Base-by-base conservation (phyloP, 371 early-diverging fungal genomes). In the Apophysomyces ossiformis region DNA sequence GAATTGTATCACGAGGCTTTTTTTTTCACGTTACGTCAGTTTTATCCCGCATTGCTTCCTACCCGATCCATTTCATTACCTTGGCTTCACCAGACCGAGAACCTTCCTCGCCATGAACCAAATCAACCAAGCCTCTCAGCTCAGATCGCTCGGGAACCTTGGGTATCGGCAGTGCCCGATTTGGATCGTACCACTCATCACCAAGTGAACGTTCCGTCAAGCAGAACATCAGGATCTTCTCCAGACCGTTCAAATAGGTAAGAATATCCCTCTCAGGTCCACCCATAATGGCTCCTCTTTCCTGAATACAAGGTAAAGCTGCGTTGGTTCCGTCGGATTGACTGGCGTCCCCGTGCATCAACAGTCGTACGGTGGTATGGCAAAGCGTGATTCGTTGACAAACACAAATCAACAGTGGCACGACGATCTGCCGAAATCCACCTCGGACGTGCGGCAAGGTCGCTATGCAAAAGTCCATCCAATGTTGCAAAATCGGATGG, bases 401-500 rank as follows among this genome's bases (percentile, higher is more conserved):
- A 4, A 91, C 65, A 68, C 79, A 82, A 58, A 85, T 84, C 1
- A 92, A 66, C 38, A 92, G 72, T 0, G 92, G 92, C 26, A 88
- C 68, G 4, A 93, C 63, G 26, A 89, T 75, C 26, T 74, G 72
- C 5, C 85, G 76, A 68, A 92, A 92, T 32, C 84, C 89, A 35
- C 80, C 74, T 38, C 86, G 81, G 32, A 91, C 62, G 56, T 83
- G 86, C 0, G 90, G 89, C 6, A 93, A 71, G 1, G 87, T 81
- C 4, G 84, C 75, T 58, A 89, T 73, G 65, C 91, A 73, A 67
- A 92, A 91, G 65, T 93, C 91, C 75, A 91, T 85, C 92, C 92
- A 93, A 58, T 90, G 84, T 37, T 88, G 88, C n/a, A 92, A 71
- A 39, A 92, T 77, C 1, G 86, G 78, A 15, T 90, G 87, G 60